Evolutionary conservation across 2,329 filamentous ascomycete genomes (phyloP).

Genomic region (Byssothecium circinans): DNA sequence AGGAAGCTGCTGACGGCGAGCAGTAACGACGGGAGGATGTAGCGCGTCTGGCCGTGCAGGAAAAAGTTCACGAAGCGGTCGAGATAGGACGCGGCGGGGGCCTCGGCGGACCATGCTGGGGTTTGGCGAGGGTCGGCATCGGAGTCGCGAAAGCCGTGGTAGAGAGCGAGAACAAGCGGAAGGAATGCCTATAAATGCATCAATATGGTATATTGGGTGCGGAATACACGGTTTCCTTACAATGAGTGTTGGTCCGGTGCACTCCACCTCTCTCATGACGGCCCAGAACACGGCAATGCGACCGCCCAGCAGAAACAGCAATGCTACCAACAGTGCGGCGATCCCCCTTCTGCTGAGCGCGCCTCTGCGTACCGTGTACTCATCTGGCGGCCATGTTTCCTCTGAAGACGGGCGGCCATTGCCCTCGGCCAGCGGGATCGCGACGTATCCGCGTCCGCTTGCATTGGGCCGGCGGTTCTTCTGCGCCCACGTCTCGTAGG

Average conservation of each 20-base stretch:
- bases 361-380: slow-evolving; percentile 1
- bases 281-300: slow-evolving; percentile 37
- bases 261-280: slow-evolving; percentile 35
- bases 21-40: slow-evolving; percentile 34
- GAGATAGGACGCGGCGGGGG: slow-evolving; percentile 17
- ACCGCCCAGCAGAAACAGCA: slow-evolving; percentile 34
- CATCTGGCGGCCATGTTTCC: slow-evolving; percentile 25
- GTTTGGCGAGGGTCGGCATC: slow-evolving; percentile 24
- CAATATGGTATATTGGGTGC: slow-evolving; percentile 4
- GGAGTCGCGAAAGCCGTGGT: slow-evolving; percentile 31
- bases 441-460: slow-evolving; percentile 25
- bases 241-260: slow-evolving; percentile 30
- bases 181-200: slow-evolving; percentile 28
- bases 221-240: slow-evolving; percentile 11
- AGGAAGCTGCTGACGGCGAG: slow-evolving; percentile 37
- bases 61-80: slow-evolving; percentile 31
- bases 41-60: slow-evolving; percentile 33
- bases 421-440: slow-evolving; percentile 34
- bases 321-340: slow-evolving; percentile 27
- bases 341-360: slow-evolving; percentile 19
- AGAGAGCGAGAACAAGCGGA: slow-evolving; percentile 37
- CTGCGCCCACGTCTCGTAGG: slow-evolving; percentile 25
- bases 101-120: slow-evolving; percentile 33
- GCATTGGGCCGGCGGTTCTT: slow-evolving; percentile 20
- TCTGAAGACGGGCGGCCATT: slow-evolving; percentile 24